Evolutionary conservation across 139 green algal species (phyloP).

Genomic region (Volvox reticuliferus): DNA sequence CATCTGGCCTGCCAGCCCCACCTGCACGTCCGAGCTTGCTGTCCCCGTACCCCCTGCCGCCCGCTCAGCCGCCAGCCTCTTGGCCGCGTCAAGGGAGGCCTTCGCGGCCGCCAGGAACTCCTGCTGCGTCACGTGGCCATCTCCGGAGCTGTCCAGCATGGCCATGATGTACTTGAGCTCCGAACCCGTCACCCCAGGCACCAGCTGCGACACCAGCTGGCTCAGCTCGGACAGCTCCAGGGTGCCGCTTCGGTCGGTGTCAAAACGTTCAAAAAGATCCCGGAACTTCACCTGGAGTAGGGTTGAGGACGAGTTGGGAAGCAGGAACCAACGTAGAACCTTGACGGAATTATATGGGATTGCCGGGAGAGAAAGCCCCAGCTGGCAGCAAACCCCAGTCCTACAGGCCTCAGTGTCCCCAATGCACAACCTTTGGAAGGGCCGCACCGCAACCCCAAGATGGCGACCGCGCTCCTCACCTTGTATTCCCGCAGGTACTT

Average conservation of each 20-base stretch:
- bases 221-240: slow-evolving; percentile 49
- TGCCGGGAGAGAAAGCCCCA: too few species aligned
- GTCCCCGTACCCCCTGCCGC: background rate
- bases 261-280: slow-evolving; percentile 47
- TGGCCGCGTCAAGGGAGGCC: slow-evolving; percentile 31
- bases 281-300: slow-evolving; percentile 38
- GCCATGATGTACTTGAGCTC: slow-evolving; percentile 55
- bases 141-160: slow-evolving; percentile 55
- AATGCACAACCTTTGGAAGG: too few species aligned
- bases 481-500: slow-evolving; percentile 43
- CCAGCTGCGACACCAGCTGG: slow-evolving; percentile 48
- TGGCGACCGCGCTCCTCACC: background rate
- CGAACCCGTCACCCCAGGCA: slow-evolving; percentile 16
- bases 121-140: slow-evolving; percentile 40
- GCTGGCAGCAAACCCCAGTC: too few species aligned
- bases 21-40: background rate
- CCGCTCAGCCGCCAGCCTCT: slow-evolving; percentile 17
- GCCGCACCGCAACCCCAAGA: too few species aligned
- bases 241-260: slow-evolving; percentile 40
- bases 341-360: too few species aligned
- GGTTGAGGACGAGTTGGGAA: background rate
- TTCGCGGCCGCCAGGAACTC: slow-evolving; percentile 57
- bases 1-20: background rate
- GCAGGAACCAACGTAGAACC: too few species aligned
- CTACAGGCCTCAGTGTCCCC: too few species aligned